A percentile compares a stretch with the other conserved stretches of the same genome.
These are phyloP conservation scores for Pelargonium citronellum DNA, from an alignment of 441 rosid species.

Conservation along the genomic window DNA sequence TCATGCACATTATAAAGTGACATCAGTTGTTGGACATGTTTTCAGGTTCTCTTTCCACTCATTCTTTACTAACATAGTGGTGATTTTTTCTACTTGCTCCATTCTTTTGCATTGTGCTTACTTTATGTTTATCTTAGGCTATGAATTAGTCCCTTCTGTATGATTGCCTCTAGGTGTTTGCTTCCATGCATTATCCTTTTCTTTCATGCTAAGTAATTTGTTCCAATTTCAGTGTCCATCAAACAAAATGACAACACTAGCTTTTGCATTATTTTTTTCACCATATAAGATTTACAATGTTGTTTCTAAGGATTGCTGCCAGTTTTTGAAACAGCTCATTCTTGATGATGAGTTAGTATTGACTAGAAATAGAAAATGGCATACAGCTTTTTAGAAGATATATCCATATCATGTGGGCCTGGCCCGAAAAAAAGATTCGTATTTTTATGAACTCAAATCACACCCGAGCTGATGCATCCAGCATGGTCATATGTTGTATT, in stretches of 20 bases:
- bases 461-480: neutral
- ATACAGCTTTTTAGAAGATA: no score
- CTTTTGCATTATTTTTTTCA: neutral
- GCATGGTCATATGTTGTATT: no score
- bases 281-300: neutral
- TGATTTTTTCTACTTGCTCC: neutral
- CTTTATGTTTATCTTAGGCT: neutral
- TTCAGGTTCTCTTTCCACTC: slow-evolving; percentile 55
- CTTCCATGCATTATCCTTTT: no score
- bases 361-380: neutral
- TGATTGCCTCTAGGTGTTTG: neutral
- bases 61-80: neutral
- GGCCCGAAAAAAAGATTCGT: neutral
- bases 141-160: neutral
- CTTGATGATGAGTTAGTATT: neutral
- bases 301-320: neutral
- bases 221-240: neutral
- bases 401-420: no score
- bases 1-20: slow-evolving; percentile 53
- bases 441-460: neutral
- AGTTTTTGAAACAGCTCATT: neutral
- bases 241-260: neutral
- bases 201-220: neutral
- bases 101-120: neutral
- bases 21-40: slow-evolving; percentile 88